phyloP scores from a whole-genome alignment of 768 basidiomycete species.

The Hericium rajendrae region DNA sequence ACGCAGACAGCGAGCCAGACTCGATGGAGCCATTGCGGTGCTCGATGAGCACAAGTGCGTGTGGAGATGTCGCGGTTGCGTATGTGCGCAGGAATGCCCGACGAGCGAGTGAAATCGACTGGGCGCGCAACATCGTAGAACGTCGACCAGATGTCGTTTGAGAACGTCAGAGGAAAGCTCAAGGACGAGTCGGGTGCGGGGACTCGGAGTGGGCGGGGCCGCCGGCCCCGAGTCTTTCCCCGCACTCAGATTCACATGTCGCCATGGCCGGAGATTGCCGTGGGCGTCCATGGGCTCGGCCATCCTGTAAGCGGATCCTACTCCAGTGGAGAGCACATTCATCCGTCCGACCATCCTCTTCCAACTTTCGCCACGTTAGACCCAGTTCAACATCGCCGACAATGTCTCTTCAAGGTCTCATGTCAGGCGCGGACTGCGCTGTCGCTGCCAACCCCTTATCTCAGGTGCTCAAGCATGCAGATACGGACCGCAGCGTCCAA shows the following conservation, averaged over 20 bases:
- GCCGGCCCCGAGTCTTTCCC: no score
- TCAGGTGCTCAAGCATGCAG: constrained; percentile 83
- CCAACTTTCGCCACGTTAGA: constrained; percentile 5
- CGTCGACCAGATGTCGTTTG: no score
- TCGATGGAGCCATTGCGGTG: constrained; percentile 77
- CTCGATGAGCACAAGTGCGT: constrained; percentile 84
- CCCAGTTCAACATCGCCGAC: neutral
- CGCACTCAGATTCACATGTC: neutral
- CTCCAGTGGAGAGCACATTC: no score
- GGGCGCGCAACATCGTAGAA: constrained; percentile 4
- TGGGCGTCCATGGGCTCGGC: neutral
- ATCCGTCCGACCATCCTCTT: neutral
- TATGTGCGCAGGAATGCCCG: constrained; percentile 33
- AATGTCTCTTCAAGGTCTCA: constrained; percentile 72
- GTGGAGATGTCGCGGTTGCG: constrained; percentile 50
- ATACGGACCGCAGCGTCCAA: constrained; percentile 81
- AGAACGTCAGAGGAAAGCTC: no score
- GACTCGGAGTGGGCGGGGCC: no score
- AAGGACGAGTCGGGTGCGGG: no score
- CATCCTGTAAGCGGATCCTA: neutral
- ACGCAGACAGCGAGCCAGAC: constrained; percentile 76
- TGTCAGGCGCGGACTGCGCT: constrained; percentile 88
- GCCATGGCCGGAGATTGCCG: neutral
- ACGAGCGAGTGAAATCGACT: neutral
- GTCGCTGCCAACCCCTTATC: constrained; percentile 77